A percentile compares a stretch with the other conserved stretches of the same genome.
Evolutionary conservation across 805 yeast species (phyloP).

Genomic region (Metschnikowia baotianmanensis): DNA sequence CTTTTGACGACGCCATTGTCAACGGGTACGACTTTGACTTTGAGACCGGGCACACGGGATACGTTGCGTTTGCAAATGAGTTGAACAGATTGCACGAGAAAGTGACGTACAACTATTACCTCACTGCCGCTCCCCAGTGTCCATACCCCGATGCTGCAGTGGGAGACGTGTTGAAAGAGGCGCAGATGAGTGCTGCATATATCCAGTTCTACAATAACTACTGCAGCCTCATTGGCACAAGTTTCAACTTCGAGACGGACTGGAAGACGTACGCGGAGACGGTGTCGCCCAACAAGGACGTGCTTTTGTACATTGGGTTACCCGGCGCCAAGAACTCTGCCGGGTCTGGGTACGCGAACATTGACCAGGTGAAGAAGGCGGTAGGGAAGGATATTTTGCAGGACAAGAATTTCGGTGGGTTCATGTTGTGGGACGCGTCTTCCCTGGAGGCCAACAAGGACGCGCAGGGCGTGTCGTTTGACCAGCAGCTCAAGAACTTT

Average conservation of each 20-base stretch:
- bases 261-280: slow-evolving; percentile 66
- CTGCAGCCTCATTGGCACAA: slow-evolving; percentile 30
- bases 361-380: slow-evolving; percentile 21
- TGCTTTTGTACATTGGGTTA: slow-evolving; percentile 71
- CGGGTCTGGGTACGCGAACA: slow-evolving; percentile 49
- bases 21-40: slow-evolving; percentile 74
- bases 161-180: slow-evolving; percentile 38
- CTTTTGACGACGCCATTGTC: slow-evolving; percentile 49
- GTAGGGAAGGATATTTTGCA: slow-evolving; percentile 11
- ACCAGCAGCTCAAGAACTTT: slow-evolving; percentile 12
- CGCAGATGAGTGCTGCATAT: slow-evolving; percentile 74
- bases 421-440: slow-evolving; percentile 85
- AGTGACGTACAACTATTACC: slow-evolving; percentile 21
- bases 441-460: slow-evolving; percentile 49
- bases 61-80: slow-evolving; percentile 39
- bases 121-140: slow-evolving; percentile 85
- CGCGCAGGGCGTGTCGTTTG: slow-evolving; percentile 10
- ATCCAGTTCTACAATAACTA: slow-evolving; percentile 92
- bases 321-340: slow-evolving; percentile 54
- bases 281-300: slow-evolving; percentile 63
- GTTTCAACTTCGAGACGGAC: slow-evolving; percentile 58
- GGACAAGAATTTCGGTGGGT: slow-evolving; percentile 52
- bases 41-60: slow-evolving; percentile 33
- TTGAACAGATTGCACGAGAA: slow-evolving; percentile 9
- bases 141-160: slow-evolving; percentile 72